Evolutionary conservation across 2,329 filamentous ascomycete species (phyloP), one percentile per base, ranked within the genome.

Genomic region (Aspergillus aculeatinus): DNA sequence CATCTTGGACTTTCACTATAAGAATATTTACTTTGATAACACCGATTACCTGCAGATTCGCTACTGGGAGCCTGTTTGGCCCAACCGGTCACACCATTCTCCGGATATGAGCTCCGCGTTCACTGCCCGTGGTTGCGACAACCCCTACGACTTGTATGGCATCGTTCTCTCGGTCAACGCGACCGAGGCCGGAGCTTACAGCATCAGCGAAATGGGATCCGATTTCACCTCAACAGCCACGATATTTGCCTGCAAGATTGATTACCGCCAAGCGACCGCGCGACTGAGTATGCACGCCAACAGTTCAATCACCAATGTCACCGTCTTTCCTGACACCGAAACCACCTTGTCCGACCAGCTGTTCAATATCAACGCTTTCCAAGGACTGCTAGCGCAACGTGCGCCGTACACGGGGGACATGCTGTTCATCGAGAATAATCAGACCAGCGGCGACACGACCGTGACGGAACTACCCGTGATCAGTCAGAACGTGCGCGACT

Each of bases 361-460:
- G 12, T 73, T 75, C 55, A 73, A 73, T 50, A 66, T 73, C 52
- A 61, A 70, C 10, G 65, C 72, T 5, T 75, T 75, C 29, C 69
- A 73, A 27, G 67, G 66, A 5, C 62, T 74, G 4, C 60, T 75
- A 4, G 68, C 69, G 1, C 62, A 73, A 29, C 69, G 71, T 21
- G 68, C 71, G 5, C 68, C 70, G 1, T 74, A 72, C 51, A 74
- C 71, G 11, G 74, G 72, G 56, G 72, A 74, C 31, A 68, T 73
- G 63, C 57, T 74, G 9, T 74, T 73, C 48, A 67, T 74, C 33
- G 57, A 63, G 19, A 62, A 69, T 21, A 73, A 74, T 35, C 52
- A 60, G 12, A 73, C 70, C 1, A 68, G 68, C 2, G 69, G 68
- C 5, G 64, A 63, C 31, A 69, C 68, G 2, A 68, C 60, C 0